Conservation (phyloP, 177 flowering plant genomes). For the Telopea speciosissima region DNA sequence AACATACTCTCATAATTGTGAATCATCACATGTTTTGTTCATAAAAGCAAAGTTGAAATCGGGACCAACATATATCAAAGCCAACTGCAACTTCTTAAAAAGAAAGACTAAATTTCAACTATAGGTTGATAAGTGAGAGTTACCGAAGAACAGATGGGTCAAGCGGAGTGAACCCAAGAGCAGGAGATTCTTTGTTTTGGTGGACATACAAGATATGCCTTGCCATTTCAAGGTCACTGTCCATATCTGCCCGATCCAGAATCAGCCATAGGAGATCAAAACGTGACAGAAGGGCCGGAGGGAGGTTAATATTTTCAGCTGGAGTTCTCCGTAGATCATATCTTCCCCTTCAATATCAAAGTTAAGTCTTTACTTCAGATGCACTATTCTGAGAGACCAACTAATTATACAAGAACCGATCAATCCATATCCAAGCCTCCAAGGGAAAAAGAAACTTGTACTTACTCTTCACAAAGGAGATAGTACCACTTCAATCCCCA, state of each 20-base stretch:
- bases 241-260: constrained; percentile 96
- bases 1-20: background rate
- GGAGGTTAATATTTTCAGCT: constrained; percentile 98
- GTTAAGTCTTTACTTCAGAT: background rate
- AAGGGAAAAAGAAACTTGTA: background rate
- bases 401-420: background rate
- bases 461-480: background rate
- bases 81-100: background rate
- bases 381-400: background rate
- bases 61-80: background rate
- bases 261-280: constrained; percentile 97
- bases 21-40: no score
- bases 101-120: no score
- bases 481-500: background rate
- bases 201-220: constrained; percentile 92
- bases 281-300: constrained; percentile 94
- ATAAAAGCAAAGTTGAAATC: background rate
- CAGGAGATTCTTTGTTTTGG: constrained; percentile 86
- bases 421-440: background rate
- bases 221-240: constrained; percentile 94
- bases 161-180: constrained; percentile 93
- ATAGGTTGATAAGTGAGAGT: background rate
- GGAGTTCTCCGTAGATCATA: constrained; percentile 97
- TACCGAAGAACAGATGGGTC: constrained; percentile 93
- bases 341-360: constrained; percentile 73